Base-by-base conservation (phyloP, 2,329 filamentous ascomycete species). In the Aspergillus sp. region DNA sequence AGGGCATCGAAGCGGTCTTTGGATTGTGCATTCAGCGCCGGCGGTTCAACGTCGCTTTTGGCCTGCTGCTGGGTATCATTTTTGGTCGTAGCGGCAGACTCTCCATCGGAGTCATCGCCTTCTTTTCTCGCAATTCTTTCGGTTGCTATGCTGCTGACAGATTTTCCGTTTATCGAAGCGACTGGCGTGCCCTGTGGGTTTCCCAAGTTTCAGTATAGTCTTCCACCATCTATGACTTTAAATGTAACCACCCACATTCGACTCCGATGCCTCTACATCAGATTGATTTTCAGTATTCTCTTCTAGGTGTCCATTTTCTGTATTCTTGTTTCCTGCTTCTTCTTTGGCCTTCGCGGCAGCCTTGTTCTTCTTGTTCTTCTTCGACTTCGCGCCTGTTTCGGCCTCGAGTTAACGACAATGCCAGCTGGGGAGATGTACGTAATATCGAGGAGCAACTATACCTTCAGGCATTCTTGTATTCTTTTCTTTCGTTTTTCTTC, bases 1-100 rank as follows among this genome's bases (percentile, higher is more conserved):
- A 95, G 84, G 45, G 84, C 85, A 62, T 91, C 87, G 45, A 90
- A 74, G 44, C 80, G 73, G 33, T 74, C 73, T 67, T 75, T 65
- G 5, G 68, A 60, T 45, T 67, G 61, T 22, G 53, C 44, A 45
- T 59, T 52, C 19, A 55, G 44, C 10, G 49, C 48, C 23, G 45
- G 47, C 43, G 43, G 41, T 41, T 55, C 50, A n/a, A 45, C 15
- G 4, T 39, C 37, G 17, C 37, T 39, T 39, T 20, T 15, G 37
- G 37, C 7, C 17, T 39, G 37, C 37, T 19, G 37, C 10, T 22
- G 37, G 19, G 37, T 12, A 39, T 39, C 17, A 39, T 39, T 5
- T 10, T 39, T 39, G 37, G 37, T 39, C 37, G 10, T 19, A 20
- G 37, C 19, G 17, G 37, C 19, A 19, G 37, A 39, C 37, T 39